A percentile compares a stretch with the other conserved stretches of the same genome.
phyloP scores from a whole-genome alignment of 1,139 yeast genomes.

The Geotrichum restrictum region DNA sequence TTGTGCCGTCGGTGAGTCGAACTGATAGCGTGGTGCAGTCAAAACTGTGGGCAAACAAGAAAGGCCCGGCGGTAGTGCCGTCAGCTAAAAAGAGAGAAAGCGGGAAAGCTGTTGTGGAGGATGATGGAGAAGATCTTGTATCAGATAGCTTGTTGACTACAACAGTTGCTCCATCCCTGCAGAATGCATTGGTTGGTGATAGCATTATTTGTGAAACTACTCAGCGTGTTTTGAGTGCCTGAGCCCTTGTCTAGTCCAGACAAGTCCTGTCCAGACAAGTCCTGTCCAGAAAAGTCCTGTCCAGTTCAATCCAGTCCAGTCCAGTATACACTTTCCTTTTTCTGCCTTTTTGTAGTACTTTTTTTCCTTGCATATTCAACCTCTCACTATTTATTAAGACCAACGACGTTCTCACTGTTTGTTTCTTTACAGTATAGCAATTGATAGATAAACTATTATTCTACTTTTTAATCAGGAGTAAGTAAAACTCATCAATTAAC shows the following conservation, averaged over 20 bases:
- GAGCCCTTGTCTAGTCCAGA: no score
- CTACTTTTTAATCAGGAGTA: no score
- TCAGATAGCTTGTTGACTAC: conserved; percentile 25
- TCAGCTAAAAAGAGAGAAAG: no score
- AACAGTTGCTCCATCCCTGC: conserved; percentile 22
- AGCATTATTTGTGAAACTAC: conserved; percentile 24
- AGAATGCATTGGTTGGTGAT: conserved; percentile 26
- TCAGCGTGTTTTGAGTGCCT: conserved; percentile 7
- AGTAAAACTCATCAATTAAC: not conserved
- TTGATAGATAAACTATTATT: no score
- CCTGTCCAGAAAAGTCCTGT: no score
- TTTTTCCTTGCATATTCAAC: not conserved
- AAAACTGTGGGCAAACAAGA: conserved; percentile 14
- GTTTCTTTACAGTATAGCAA: no score
- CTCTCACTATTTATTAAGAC: not conserved
- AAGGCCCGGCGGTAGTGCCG: not conserved
- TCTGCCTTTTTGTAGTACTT: not conserved
- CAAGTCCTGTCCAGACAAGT: no score
- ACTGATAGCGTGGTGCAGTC: conserved; percentile 25
- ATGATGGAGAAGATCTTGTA: conserved; percentile 6
- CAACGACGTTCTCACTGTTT: no score
- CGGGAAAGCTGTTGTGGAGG: no score
- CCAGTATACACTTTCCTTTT: no score
- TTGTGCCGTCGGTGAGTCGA: not conserved
- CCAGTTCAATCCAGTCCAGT: no score